Base-by-base conservation (phyloP, 306 rosid genomes). In the Dalbergia oliveri region DNA sequence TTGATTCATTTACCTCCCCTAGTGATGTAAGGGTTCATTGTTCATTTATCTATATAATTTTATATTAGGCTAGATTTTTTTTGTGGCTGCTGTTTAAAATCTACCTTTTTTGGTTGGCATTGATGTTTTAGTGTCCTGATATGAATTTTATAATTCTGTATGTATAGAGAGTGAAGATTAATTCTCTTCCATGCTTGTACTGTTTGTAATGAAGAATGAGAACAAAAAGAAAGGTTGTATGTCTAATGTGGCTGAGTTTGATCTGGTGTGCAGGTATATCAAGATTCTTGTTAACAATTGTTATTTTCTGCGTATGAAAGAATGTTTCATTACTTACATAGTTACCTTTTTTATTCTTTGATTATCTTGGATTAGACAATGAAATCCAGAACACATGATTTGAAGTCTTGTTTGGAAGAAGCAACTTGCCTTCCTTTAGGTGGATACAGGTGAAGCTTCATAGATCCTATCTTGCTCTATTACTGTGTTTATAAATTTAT, bases 251-350 rank as follows among this genome's bases (percentile, higher is more conserved):
- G 98, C 94, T 49, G 98, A 92, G 87, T 94, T 94, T 84, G 94
- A 92, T 91, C 84, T 89, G 77, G 97, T 94, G 82, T 94, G 98
- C 97, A 94, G 97, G 98, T 92, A 83, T 49, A 54, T 79, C 82
- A 76, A 69, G 54, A 77, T 83, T 72, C 16, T 82, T 57, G 73
- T 79, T 33, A 54, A 2, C 50, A 77, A 59, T 62, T 77, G 5
- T 82, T 83, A 35, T 75, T 23, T 76, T 61, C 11, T 66, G 23
- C 13, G 11, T 45, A 64, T 54, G 61, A 84, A 23, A 45, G 73
- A 79, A 68, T 50, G 74, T 66, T 9, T 67, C 16, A 60, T 63
- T 50, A 16, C 53, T 53, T 72, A 15, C 8, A 31, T 57, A 76
- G 75, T 71, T 66, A 31, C 14, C 45, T 79, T 71, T 84, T 54